Base-by-base conservation (phyloP, 2,329 filamentous ascomycete species). In the Trichophaea hybrida region DNA sequence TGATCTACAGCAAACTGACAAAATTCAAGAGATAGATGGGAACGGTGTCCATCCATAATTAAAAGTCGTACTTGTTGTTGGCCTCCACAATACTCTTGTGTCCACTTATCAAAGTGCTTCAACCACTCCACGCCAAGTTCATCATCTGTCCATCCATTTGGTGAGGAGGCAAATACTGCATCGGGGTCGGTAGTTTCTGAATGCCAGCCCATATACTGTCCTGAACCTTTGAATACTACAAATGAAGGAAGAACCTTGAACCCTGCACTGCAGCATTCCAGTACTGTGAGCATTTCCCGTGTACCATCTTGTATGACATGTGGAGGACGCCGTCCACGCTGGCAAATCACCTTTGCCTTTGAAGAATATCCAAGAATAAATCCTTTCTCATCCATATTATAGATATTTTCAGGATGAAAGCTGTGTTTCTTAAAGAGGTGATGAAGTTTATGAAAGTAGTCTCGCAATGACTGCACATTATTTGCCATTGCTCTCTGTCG, bases 151-250 rank as follows among this genome's bases (percentile, higher is more conserved):
- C 37, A 40, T 7, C 37, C 5, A 24, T 61, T 65, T 1, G 49
- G 13, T 35, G 32, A 50, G 37, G 38, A 58, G 31, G 51, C 44
- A 51, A 64, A 62, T 32, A 15, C 17, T n/a, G 48, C 43, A 34
- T 63, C 38, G 1, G 32, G 17, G 38, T 54, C 34, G 12, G 55
- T 12, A 1, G 44, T n/a, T n/a, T n/a, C n/a, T n/a, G n/a, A n/a
- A n/a, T n/a, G n/a, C n/a, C n/a, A n/a, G n/a, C n/a, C n/a, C 50
- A 40, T 54, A 31, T 32, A 44, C 10, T 34, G 60, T 35, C 61
- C 55, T 58, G 17, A 38, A 3, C 61, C 58, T 49, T 61, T 64
- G 13, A 58, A 59, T 7, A 63, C 63, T 2, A 63, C 15, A 2
- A 59, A 15, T 5, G 55, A 44, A 31, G 57, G 51, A 57, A 64